A percentile compares a stretch with the other conserved stretches of the same genome.
Evolutionary conservation across 768 basidiomycete species (phyloP).

Genomic region (Russula abietina): DNA sequence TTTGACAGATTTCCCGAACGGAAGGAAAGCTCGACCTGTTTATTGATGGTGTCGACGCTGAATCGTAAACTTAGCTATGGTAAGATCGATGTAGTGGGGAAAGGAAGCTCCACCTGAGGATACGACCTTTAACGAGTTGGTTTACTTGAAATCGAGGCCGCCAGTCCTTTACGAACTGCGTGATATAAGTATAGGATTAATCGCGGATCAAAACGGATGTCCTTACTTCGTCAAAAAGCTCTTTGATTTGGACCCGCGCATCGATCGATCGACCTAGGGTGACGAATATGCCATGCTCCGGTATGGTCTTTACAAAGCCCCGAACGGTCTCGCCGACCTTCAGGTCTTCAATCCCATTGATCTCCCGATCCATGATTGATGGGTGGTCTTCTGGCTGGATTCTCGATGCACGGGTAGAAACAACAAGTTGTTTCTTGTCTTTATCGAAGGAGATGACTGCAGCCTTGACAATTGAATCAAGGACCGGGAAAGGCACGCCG

Average conservation of each 20-base stretch:
- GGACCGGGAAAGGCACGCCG: slow-evolving; percentile 48
- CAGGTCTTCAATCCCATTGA: slow-evolving; percentile 53
- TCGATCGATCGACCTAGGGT: slow-evolving; percentile 77
- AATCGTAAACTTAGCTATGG: neutral
- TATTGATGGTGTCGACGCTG: slow-evolving; percentile 65
- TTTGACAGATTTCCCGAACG: slow-evolving; percentile 55
- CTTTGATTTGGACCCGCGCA: slow-evolving; percentile 87
- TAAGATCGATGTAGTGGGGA: neutral
- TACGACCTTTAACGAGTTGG: slow-evolving; percentile 82
- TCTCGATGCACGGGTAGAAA: slow-evolving; percentile 76
- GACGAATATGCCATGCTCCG: slow-evolving; percentile 86
- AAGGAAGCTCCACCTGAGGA: slow-evolving; percentile 54
- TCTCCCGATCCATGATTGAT: slow-evolving; percentile 60
- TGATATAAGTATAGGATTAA: neutral
- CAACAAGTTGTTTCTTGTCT: slow-evolving; percentile 57
- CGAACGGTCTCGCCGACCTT: slow-evolving; percentile 70
- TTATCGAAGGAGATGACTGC: slow-evolving; percentile 65
- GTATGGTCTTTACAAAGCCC: slow-evolving; percentile 85
- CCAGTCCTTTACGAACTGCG: slow-evolving; percentile 94
- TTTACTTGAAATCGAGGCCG: slow-evolving; percentile 70
- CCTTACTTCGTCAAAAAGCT: slow-evolving; percentile 80
- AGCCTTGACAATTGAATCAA: slow-evolving; percentile 65
- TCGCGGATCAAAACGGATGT: neutral
- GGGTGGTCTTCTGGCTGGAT: slow-evolving; percentile 47
- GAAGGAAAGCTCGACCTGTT: slow-evolving; percentile 89